Conservation (phyloP, 2,329 filamentous ascomycete genomes). For the Talaromyces marneffei region DNA sequence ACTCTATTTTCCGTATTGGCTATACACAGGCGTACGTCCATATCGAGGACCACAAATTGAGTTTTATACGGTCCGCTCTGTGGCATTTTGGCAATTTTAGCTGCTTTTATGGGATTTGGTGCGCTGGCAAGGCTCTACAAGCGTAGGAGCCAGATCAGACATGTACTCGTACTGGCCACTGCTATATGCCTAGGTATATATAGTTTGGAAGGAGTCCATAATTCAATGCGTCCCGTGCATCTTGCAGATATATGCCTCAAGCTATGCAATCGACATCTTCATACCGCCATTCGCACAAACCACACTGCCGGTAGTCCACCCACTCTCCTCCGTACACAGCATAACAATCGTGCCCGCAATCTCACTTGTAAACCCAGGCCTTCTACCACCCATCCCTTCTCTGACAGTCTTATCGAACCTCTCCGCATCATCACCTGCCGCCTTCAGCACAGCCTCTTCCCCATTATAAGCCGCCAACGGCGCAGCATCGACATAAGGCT, state of each 20-base stretch:
- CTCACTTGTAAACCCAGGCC: conserved; percentile 62
- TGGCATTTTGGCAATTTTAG: conserved; percentile 38
- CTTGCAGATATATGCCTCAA: too few relatives aligned
- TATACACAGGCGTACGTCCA: conserved; percentile 32
- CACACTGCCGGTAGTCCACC: conserved; percentile 73
- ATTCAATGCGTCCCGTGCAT: neutral
- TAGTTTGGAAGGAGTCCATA: too few relatives aligned
- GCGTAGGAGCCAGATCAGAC: neutral
- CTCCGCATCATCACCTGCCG: conserved; percentile 38
- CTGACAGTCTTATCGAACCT: conserved; percentile 56
- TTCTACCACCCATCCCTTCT: conserved; percentile 55
- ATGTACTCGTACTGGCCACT: too few relatives aligned
- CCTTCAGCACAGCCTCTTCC: conserved; percentile 26
- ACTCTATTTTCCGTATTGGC: conserved; percentile 30
- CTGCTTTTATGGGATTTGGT: conserved; percentile 34
- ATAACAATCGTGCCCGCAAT: conserved; percentile 72
- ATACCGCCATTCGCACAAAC: conserved; percentile 76
- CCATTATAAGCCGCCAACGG: conserved; percentile 47
- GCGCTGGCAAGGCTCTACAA: conserved; percentile 26
- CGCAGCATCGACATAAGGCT: conserved; percentile 56
- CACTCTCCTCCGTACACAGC: conserved; percentile 64
- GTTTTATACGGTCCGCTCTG: conserved; percentile 30
- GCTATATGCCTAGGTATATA: too few relatives aligned
- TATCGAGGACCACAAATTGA: conserved; percentile 26
- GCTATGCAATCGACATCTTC: conserved; percentile 16